Evolutionary conservation across 495 filamentous ascomycete genomes (phyloP), one percentile per base, ranked within the genome.

Genomic region (Talaromyces proteolyticus): DNA sequence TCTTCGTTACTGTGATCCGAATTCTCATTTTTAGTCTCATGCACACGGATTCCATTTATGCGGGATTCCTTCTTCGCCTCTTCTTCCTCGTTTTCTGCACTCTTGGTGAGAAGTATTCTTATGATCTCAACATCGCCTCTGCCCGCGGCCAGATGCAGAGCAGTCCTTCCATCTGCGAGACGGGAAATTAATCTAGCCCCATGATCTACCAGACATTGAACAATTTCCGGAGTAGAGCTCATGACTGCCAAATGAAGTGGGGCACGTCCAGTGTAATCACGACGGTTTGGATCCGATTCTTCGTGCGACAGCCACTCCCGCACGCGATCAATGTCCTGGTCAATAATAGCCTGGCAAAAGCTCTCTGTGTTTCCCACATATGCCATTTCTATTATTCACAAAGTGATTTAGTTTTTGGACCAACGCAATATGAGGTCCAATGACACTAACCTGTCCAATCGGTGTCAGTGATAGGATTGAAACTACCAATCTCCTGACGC

Each of bases 221-320:
- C 84, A 38, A 92, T 73, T 29, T 82, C 81, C 0, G 82, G 78
- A 0, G 79, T 82, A 0, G 84, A 86, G 18, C 67, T 72, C 60
- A 84, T 81, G 50, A 74, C 76, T 7, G 88, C 88, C 11, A 94
- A 69, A 50, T 92, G 89, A 10, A 92, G 69, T 4, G 89, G 89
- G 3, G 87, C 87, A 18, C 89, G 72, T 8, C 89, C 89, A n/a
- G 86, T 89, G 55, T 86, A 85, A 55, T 94, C 88, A 11, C 89
- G 70, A 14, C 66, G 66, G 54, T 91, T 80, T 1, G 81, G 71
- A 57, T 87, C 75, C 10, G 75, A 63, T 10, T 64, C 77, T 49
- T 86, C 80, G 54, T 83, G 75, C 2, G 66, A 57, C 24, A 87
- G 78, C 82, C 84, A 91, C 36, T 77, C 73, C 50, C 80, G 57